Evolutionary conservation across 2,329 filamentous ascomycete genomes (phyloP), one percentile per base, ranked within the genome.

Genomic region (Nigrospora sphaerica): DNA sequence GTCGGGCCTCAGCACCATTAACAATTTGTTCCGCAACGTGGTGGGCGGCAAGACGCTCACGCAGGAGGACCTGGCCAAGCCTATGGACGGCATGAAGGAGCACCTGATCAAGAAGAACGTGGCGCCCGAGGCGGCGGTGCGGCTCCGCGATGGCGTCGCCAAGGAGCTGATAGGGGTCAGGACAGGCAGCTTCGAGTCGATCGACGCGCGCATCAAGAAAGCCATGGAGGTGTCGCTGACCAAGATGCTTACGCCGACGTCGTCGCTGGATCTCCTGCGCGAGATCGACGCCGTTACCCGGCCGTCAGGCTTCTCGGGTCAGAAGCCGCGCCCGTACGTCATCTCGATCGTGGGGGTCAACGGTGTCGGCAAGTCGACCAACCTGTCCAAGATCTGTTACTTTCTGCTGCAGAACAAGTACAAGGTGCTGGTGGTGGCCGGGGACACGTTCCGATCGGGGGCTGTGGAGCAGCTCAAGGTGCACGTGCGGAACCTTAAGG

Each of bases 341-440:
- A 95, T 98, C 63, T 96, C 90, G 47, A 95, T 98, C 51, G 93
- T 98, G 38, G 93, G 93, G 51, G 93, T 98, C 62, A 98, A 98
- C 65, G 93, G 93, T 45, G 93, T 98, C 34, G 93, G 93, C 61
- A 98, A 98, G 71, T 96, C 91, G 14, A 98, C 93, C 44, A 97
- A 96, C 63, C 76, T 98, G 34, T 92, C 88, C 66, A 98, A 98
- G 68, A 95, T 98, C 55, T 95, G 91, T 66, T 98, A 93, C 70
- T 98, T 98, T 72, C 75, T 98, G 34, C 75, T 98, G 32, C 92
- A 98, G 67, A 98, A 98, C 73, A 91, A 95, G 64, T 95, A 95
- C 73, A 87, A 87, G 61, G 90, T 98, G 14, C 78, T 98, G 47
- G 88, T 98, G 54, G 92, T 89, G 13, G 92, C 93, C 11, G 93